These are phyloP conservation scores for Penicillium turbatum DNA, from an alignment of 495 filamentous ascomycete genomes.

Conservation along the genomic window DNA sequence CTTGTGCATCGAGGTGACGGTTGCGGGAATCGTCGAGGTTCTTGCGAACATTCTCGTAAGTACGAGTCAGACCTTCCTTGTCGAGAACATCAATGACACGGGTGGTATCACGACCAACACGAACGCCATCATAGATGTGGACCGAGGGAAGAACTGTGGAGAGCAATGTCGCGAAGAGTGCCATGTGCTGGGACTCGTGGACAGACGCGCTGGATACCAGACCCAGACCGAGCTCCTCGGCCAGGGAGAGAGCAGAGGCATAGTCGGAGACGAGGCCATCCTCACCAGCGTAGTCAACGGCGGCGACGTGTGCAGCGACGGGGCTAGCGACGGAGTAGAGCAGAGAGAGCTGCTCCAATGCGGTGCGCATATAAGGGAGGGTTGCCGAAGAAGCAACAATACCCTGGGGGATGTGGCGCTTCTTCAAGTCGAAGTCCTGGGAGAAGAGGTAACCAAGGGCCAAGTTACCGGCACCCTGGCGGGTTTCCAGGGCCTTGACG, in stretches of 20 bases:
- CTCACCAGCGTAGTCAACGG: constrained; percentile 74
- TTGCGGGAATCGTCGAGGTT: constrained; percentile 55
- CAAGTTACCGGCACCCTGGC: constrained; percentile 84
- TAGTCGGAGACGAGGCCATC: constrained; percentile 84
- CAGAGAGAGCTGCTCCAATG: constrained; percentile 82
- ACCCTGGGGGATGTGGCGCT: constrained; percentile 85
- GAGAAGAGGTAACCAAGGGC: constrained; percentile 97
- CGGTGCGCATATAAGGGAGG: constrained; percentile 72
- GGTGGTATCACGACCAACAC: constrained; percentile 77
- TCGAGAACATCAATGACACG: constrained; percentile 81
- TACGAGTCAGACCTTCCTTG: constrained; percentile 60
- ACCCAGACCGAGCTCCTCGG: constrained; percentile 88
- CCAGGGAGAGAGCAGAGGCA: constrained; percentile 68
- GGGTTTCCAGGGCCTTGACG: constrained; percentile 76
- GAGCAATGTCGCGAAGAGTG: constrained; percentile 79
- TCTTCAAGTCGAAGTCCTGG: constrained; percentile 86
- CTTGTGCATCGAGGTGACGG: constrained; percentile 68
- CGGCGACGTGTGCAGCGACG: constrained; percentile 90
- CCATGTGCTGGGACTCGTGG: constrained; percentile 94
- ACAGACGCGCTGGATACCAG: constrained; percentile 79
- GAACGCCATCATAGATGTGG: constrained; percentile 90
- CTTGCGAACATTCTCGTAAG: constrained; percentile 65
- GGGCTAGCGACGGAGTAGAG: constrained; percentile 88
- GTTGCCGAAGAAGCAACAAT: constrained; percentile 81
- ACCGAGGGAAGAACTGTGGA: constrained; percentile 76